A percentile compares a stretch with the other conserved stretches of the same genome.
These are phyloP conservation scores for Lachnellula willkommii DNA, from an alignment of 2,329 filamentous ascomycete genomes.

Conservation along the genomic window DNA sequence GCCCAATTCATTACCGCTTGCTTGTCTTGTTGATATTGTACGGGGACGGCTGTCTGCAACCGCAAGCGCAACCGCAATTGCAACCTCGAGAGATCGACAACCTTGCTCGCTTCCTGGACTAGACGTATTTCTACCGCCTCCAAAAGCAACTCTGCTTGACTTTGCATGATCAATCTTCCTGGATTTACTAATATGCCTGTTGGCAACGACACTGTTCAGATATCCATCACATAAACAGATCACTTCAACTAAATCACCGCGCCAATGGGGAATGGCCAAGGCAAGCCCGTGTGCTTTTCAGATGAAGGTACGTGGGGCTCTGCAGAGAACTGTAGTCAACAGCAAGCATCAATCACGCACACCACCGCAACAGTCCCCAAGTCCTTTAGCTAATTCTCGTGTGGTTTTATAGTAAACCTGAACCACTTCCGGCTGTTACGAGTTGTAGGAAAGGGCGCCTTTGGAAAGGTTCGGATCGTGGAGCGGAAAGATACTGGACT, in stretches of 20 bases:
- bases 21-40: background rate
- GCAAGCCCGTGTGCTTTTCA: constrained; percentile 86
- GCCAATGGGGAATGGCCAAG: constrained; percentile 87
- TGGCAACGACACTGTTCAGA: constrained; percentile 12
- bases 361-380: background rate
- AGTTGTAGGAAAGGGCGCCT: constrained; percentile 95
- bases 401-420: constrained; percentile 66
- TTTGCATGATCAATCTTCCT: constrained; percentile 3
- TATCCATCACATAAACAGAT: constrained; percentile 7
- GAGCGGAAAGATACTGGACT: constrained; percentile 93
- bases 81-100: background rate
- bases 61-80: background rate
- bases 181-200: constrained; percentile 17
- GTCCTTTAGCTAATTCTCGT: constrained; percentile 16
- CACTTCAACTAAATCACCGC: constrained; percentile 4
- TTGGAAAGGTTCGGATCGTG: constrained; percentile 97
- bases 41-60: background rate
- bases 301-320: constrained; percentile 70
- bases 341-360: background rate
- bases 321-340: background rate
- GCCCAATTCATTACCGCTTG: background rate
- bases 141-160: background rate
- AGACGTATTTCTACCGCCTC: background rate
- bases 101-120: background rate
- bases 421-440: constrained; percentile 94